Evolutionary conservation across 371 early-diverging fungal species (phyloP).

Genomic region (Mortierella sp.): DNA sequence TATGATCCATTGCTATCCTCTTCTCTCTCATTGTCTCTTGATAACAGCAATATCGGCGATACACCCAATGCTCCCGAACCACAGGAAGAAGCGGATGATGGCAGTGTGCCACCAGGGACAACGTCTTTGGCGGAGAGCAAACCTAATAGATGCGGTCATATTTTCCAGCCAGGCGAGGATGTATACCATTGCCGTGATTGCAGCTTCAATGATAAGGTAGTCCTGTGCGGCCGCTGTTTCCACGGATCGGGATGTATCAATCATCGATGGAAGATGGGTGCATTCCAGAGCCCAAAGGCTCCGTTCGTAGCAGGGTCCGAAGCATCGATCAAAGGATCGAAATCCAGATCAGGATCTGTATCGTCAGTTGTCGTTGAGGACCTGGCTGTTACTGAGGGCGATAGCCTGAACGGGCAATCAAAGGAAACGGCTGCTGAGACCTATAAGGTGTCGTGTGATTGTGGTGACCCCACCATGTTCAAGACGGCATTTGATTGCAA

Average conservation of each 20-base stretch:
- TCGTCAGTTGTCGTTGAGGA: background rate
- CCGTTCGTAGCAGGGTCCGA: background rate
- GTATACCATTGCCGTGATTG: slow-evolving; percentile 50
- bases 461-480: slow-evolving; percentile 40
- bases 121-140: background rate
- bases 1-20: too few species aligned
- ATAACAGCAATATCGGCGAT: too few species aligned
- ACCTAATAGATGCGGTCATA: slow-evolving; percentile 24
- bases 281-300: slow-evolving; percentile 12
- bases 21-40: too few species aligned
- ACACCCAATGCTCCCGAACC: background rate
- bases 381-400: background rate
- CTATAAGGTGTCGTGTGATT: slow-evolving; percentile 23
- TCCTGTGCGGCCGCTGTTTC: slow-evolving; percentile 46
- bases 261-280: slow-evolving; percentile 41
- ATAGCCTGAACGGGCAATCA: too few species aligned
- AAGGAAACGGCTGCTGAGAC: background rate
- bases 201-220: slow-evolving; percentile 29
- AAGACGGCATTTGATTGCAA: slow-evolving; percentile 38
- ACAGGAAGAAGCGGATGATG: background rate
- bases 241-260: slow-evolving; percentile 28
- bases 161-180: slow-evolving; percentile 42
- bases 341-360: background rate
- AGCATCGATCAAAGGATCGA: background rate
- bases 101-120: background rate